Percentiles rank a stretch among this genome's conserved stretches.
These are phyloP conservation scores for Penicillium lagena DNA, from an alignment of 495 filamentous ascomycete species.

Conservation along the genomic window DNA sequence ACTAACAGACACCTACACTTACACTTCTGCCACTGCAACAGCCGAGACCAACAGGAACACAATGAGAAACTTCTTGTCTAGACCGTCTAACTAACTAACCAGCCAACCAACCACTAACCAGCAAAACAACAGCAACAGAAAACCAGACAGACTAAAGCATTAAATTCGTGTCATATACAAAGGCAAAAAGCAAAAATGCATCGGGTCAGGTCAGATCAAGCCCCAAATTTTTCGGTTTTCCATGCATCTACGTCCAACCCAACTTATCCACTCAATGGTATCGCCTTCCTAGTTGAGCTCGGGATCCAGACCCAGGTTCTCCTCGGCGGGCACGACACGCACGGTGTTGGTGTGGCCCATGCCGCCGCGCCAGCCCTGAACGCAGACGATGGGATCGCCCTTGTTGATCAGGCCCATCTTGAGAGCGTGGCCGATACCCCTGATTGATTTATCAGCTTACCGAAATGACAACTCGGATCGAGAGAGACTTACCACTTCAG, in stretches of 20 bases:
- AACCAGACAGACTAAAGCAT: conserved; percentile 7
- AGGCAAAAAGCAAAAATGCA: conserved; percentile 3
- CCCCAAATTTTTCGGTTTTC: too few relatives aligned
- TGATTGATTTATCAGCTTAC: too few relatives aligned
- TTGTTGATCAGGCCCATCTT: conserved; percentile 74
- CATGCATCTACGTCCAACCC: conserved; percentile 12
- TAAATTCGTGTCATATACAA: conserved; percentile 25
- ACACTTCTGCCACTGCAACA: not conserved
- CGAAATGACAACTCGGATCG: too few relatives aligned
- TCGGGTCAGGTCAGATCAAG: too few relatives aligned
- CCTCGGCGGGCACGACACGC: conserved; percentile 60
- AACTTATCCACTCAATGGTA: not conserved
- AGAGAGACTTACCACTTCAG: conserved; percentile 58
- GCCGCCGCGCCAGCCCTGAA: conserved; percentile 96
- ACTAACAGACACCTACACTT: not conserved
- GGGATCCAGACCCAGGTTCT: conserved; percentile 48
- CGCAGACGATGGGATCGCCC: conserved; percentile 84
- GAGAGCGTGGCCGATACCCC: conserved; percentile 77
- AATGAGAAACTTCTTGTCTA: conserved; percentile 3
- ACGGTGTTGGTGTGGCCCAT: conserved; percentile 98
- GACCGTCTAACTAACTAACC: conserved; percentile 5
- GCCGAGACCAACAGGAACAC: not conserved
- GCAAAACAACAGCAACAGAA: too few relatives aligned
- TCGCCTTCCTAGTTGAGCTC: conserved; percentile 22
- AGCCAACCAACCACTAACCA: too few relatives aligned